Evolutionary conservation across 441 rosid species (phyloP), one percentile per base, ranked within the genome.

Genomic region (Populus hybrid): DNA sequence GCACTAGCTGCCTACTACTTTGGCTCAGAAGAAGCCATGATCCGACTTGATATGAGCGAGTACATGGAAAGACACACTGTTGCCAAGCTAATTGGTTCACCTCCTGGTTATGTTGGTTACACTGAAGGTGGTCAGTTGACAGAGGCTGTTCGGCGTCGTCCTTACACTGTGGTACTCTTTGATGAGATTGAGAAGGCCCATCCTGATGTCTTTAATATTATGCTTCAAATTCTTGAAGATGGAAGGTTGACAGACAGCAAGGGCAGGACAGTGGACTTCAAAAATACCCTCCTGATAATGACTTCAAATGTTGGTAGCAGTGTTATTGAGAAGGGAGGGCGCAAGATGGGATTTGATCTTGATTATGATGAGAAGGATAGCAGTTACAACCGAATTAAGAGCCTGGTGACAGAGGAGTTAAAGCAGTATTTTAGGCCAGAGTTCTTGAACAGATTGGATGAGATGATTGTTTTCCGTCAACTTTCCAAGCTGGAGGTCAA

Each of bases 221-320:
- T 96, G 98, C 99, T 96, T 85, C 99, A 96, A 80, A 92, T 96
- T 79, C 93, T 96, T 0, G 99, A 96, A 88, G 99, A 96, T 70
- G 98, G 99, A 67, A 87, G 99, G 85, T 75, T 96, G 81, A 96
- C 98, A 0, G 99, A 96, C 80, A 96, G 99, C 87, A 96, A 94
- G 87, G 98, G 99, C 73, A 89, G 99, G 86, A 94, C 98, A 0
- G 99, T 96, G 7, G 98, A 96, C 76, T 96, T 96, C 88, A 94
- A 94, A 87, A 96, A 96, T 80, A 96, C 99, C 6, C 97, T 96
- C 76, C 82, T 96, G 78, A 94, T 96, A 61, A 92, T 96, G 99
- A 96, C 99, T 21, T 96, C 99, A 4, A 96, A 96, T 12, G 98
- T 96, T 14, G 98, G 99, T 81, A 94, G 98, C 88, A 91, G 92